Conservation (phyloP, 2,329 filamentous ascomycete species). For the Claviceps citrina region DNA sequence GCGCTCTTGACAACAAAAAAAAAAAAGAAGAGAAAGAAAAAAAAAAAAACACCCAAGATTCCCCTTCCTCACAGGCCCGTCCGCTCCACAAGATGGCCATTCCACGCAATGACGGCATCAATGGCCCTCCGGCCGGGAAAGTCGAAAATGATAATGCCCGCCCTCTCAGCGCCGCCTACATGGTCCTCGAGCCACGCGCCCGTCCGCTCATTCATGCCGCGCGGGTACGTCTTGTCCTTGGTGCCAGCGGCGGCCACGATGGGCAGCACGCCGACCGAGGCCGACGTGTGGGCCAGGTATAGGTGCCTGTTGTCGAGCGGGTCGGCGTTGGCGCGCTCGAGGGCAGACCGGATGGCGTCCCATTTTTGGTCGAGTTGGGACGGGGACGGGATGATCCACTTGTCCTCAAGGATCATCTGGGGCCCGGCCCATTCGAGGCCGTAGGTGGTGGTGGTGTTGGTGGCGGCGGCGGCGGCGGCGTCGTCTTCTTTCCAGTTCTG, state of each 20-base stretch:
- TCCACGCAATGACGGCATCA: conserved; percentile 26
- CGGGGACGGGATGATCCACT: conserved; percentile 29
- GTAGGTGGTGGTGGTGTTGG: conserved; percentile 14
- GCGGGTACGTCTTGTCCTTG: conserved; percentile 20
- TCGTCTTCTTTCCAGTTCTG: conserved; percentile 26
- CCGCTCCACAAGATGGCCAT: conserved; percentile 13
- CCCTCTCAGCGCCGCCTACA: conserved; percentile 15
- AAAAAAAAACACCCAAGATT: background rate
- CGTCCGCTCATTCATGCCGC: conserved; percentile 35
- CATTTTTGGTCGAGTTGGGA: conserved; percentile 31
- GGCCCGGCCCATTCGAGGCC: conserved; percentile 29
- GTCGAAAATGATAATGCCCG: conserved; percentile 33
- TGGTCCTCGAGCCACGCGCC: conserved; percentile 25
- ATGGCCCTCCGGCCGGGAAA: conserved; percentile 30
- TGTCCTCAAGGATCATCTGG: conserved; percentile 31
- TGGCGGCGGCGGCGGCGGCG: too few relatives aligned
- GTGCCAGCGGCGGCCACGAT: conserved; percentile 35
- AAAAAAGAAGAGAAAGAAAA: background rate
- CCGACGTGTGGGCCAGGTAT: conserved; percentile 32
- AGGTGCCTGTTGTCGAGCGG: conserved; percentile 21
- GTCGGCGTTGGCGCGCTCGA: conserved; percentile 22
- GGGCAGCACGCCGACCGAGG: conserved; percentile 31
- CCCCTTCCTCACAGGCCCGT: conserved; percentile 3
- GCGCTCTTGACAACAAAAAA: background rate
- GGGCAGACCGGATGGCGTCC: conserved; percentile 25